Evolutionary conservation across 495 filamentous ascomycete species (phyloP).

Genomic region (Annulohypoxylon stygium): DNA sequence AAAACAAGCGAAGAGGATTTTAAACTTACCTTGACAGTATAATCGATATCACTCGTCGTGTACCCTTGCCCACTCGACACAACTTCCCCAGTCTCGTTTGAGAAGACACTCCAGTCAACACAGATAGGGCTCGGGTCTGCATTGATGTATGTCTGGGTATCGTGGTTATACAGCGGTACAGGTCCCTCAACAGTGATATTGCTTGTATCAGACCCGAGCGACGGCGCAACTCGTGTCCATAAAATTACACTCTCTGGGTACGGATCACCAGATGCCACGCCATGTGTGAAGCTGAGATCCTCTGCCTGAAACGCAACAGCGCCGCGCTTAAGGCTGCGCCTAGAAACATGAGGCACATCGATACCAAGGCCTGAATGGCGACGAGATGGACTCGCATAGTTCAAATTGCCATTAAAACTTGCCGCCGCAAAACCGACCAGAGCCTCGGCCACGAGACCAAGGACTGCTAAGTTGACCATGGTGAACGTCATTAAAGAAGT

Average conservation of each 20-base stretch:
- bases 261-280: conserved; percentile 78
- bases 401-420: conserved; percentile 63
- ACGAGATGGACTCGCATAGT: conserved; percentile 70
- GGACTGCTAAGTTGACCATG: conserved; percentile 28
- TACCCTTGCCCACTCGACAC: conserved; percentile 60
- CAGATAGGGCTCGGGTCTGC: conserved; percentile 70
- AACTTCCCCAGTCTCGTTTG: conserved; percentile 53
- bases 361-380: conserved; percentile 70
- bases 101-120: conserved; percentile 64
- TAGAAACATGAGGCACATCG: conserved; percentile 59
- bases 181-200: conserved; percentile 68
- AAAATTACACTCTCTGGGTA: conserved; percentile 73
- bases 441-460: conserved; percentile 29
- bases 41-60: conserved; percentile 76
- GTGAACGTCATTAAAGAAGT: conserved; percentile 3
- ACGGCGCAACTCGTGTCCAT: conserved; percentile 75
- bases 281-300: conserved; percentile 73
- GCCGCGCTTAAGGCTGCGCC: conserved; percentile 60
- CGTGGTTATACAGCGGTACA: conserved; percentile 69
- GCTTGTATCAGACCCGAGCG: conserved; percentile 64
- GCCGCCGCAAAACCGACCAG: conserved; percentile 29
- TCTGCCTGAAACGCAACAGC: conserved; percentile 68
- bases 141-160: conserved; percentile 63
- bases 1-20: not conserved
- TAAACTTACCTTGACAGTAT: conserved; percentile 70